A percentile compares a stretch with the other conserved stretches of the same genome.
phyloP scores from a whole-genome alignment of 768 basidiomycete genomes.

The Clitopilus hobsonii region DNA sequence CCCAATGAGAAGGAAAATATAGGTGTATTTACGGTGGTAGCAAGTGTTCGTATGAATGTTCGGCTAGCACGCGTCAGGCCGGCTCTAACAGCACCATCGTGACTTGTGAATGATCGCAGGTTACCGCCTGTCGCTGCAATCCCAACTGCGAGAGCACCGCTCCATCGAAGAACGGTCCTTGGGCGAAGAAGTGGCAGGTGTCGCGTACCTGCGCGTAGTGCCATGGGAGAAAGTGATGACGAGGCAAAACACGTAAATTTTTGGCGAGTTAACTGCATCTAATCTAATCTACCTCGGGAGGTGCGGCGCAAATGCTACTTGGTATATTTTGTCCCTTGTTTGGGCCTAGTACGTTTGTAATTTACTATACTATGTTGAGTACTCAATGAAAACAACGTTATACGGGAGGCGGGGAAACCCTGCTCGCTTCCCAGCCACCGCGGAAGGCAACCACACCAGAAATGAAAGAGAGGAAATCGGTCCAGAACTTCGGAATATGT shows the following conservation, averaged over 20 bases:
- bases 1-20: conserved; percentile 21
- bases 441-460: background rate
- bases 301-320: background rate
- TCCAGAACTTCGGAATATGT: background rate
- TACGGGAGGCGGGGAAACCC: background rate
- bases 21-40: conserved; percentile 19
- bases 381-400: background rate
- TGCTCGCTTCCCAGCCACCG: background rate
- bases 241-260: background rate
- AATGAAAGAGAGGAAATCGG: background rate
- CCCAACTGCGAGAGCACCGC: conserved; percentile 35
- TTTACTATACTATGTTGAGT: too few species aligned
- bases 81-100: background rate
- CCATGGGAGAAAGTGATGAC: conserved; percentile 16
- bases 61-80: conserved; percentile 5
- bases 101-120: background rate
- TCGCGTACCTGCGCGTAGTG: conserved; percentile 22
- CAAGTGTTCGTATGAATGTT: conserved; percentile 19
- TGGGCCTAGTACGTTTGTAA: too few species aligned
- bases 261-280: conserved; percentile 12
- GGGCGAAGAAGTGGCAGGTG: conserved; percentile 18
- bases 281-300: conserved; percentile 20
- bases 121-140: conserved; percentile 31
- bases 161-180: conserved; percentile 27
- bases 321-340: too few species aligned